A percentile compares a stretch with the other conserved stretches of the same genome.
phyloP scores from a whole-genome alignment of 208 protist species.

The Leptomonas seymouri region DNA sequence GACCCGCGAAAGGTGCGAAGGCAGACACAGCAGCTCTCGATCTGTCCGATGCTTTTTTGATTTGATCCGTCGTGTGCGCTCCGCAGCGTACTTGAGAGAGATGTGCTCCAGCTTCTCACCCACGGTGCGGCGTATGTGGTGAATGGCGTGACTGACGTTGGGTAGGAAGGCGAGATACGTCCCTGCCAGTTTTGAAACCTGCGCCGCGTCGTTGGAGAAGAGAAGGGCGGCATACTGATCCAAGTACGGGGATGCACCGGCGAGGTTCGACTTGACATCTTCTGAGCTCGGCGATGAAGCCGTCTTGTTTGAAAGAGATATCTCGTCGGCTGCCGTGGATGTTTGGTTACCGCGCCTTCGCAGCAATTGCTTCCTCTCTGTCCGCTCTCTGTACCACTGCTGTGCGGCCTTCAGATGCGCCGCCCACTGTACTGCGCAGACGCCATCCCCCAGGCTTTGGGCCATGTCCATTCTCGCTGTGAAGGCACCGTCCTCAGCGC shows the following conservation, averaged over 20 bases:
- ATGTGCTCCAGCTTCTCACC: slow-evolving; percentile 18
- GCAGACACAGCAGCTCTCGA: slow-evolving; percentile 36
- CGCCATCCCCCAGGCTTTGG: slow-evolving; percentile 23
- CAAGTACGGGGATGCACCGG: slow-evolving; percentile 21
- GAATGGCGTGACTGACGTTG: slow-evolving; percentile 19
- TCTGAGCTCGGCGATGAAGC: not conserved
- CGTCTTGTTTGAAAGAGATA: not conserved
- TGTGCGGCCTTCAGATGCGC: slow-evolving; percentile 32
- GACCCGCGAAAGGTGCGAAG: slow-evolving; percentile 26
- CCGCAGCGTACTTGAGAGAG: slow-evolving; percentile 32
- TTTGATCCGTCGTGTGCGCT: slow-evolving; percentile 25
- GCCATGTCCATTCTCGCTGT: slow-evolving; percentile 6
- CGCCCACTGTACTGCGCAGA: slow-evolving; percentile 38
- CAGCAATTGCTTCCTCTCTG: not conserved
- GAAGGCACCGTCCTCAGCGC: slow-evolving; percentile 3
- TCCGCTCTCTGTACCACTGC: slow-evolving; percentile 19
- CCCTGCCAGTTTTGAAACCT: slow-evolving; percentile 16
- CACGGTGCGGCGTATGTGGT: slow-evolving; percentile 12
- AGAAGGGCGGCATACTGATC: slow-evolving; percentile 26
- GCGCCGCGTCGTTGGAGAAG: slow-evolving; percentile 18
- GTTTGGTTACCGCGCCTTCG: not conserved
- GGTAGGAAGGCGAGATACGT: slow-evolving; percentile 22
- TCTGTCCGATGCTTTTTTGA: slow-evolving; percentile 18
- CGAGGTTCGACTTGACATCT: slow-evolving; percentile 6
- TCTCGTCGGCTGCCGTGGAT: not conserved